Percentiles rank a stretch among this genome's conserved stretches.
phyloP scores from a whole-genome alignment of 768 basidiomycete genomes.

The Mycena belliarum region DNA sequence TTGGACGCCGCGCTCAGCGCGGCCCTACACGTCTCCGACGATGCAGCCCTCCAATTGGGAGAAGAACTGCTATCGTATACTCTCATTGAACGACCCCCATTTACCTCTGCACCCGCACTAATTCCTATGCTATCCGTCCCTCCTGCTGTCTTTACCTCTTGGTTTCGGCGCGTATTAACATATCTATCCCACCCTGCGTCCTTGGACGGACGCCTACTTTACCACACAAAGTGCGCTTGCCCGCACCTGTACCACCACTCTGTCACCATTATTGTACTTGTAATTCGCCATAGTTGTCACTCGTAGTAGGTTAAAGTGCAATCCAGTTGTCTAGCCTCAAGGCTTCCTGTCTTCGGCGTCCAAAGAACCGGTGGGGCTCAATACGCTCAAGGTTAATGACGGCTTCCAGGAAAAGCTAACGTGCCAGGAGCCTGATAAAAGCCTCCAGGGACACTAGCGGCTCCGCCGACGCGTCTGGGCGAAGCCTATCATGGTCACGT shows the following conservation, averaged over 20 bases:
- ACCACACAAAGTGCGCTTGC: slow-evolving; percentile 1
- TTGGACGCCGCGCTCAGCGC: slow-evolving; percentile 3
- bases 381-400: neutral
- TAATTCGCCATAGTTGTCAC: neutral
- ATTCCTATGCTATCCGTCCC: slow-evolving; percentile 10
- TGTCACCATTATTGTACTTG: slow-evolving; percentile 2
- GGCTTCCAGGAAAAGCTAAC: neutral
- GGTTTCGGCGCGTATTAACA: slow-evolving; percentile 3
- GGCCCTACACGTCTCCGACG: slow-evolving; percentile 6
- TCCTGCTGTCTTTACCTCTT: slow-evolving; percentile 2
- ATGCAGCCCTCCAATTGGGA: slow-evolving; percentile 14
- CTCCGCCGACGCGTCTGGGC: neutral
- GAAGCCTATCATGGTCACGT: slow-evolving; percentile 5
- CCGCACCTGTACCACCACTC: neutral
- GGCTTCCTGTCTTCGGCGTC: neutral
- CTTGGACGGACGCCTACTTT: slow-evolving; percentile 1
- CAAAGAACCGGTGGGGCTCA: neutral
- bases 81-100: slow-evolving; percentile 13
- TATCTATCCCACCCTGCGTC: neutral
- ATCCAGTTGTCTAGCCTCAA: slow-evolving; percentile 10
- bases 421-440: neutral
- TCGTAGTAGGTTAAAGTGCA: slow-evolving; percentile 8
- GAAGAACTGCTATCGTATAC: slow-evolving; percentile 10
- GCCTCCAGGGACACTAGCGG: too few relatives aligned
- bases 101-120: neutral